A percentile compares a stretch with the other conserved stretches of the same genome.
These are phyloP conservation scores for Zelopaecilomyces penicillatus DNA, from an alignment of 2,329 filamentous ascomycete species.

Conservation along the genomic window DNA sequence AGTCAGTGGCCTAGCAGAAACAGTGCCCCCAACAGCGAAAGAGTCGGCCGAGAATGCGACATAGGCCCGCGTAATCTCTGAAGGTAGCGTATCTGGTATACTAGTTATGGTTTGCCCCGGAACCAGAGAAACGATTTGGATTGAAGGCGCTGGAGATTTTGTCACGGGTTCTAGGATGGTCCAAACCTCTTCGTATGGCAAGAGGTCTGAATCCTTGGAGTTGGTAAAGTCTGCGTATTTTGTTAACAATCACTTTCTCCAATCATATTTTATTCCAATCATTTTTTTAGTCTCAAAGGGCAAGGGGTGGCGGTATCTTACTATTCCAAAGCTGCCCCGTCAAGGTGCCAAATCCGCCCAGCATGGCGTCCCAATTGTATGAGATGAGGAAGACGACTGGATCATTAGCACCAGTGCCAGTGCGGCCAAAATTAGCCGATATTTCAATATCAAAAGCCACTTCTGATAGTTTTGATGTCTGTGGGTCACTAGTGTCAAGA, in stretches of 20 bases:
- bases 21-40: conserved; percentile 4
- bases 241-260: background rate
- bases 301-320: too few species aligned
- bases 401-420: background rate
- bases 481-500: background rate
- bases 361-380: conserved; percentile 2
- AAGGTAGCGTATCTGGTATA: conserved; percentile 7
- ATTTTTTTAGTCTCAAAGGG: background rate
- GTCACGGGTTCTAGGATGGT: conserved; percentile 3
- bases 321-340: conserved; percentile 4
- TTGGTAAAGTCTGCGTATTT: background rate
- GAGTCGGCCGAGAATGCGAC: background rate
- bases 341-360: conserved; percentile 2
- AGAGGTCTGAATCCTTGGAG: background rate
- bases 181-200: conserved; percentile 1
- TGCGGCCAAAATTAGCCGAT: conserved; percentile 2
- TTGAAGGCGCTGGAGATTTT: background rate
- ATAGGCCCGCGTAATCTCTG: conserved; percentile 5
- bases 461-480: background rate
- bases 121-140: conserved; percentile 3
- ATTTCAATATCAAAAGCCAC: conserved; percentile 5
- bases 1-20: conserved; percentile 1
- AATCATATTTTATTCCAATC: too few species aligned
- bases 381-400: conserved; percentile 6
- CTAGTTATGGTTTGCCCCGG: background rate